Percentiles rank a stretch among this genome's conserved stretches.
phyloP scores from a whole-genome alignment of 139 green algal genomes.

The Chlorokybus atmophyticus region DNA sequence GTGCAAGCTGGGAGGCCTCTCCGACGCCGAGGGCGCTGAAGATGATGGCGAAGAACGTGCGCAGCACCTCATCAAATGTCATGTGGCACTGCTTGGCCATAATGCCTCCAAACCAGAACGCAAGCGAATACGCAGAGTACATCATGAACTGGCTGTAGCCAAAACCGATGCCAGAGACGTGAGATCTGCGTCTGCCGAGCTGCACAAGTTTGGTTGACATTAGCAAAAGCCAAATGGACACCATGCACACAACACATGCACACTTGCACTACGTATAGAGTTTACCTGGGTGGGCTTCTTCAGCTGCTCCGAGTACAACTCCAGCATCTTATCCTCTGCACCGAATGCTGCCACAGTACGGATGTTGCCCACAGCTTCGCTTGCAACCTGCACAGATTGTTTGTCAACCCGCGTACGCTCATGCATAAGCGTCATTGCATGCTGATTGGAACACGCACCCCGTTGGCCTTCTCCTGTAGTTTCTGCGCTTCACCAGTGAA shows the following conservation, averaged over 20 bases:
- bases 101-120: too few species aligned
- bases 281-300: neutral
- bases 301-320: neutral
- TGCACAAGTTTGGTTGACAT: neutral
- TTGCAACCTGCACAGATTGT: constrained; percentile 2
- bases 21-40: neutral
- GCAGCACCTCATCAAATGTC: neutral
- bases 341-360: constrained; percentile 24
- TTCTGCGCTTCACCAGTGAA: too few species aligned
- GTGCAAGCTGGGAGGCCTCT: too few species aligned
- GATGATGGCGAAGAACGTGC: neutral
- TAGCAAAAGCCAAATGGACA: neutral
- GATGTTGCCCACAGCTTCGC: constrained; percentile 26
- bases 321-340: constrained; percentile 15
- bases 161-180: neutral
- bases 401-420: too few species aligned
- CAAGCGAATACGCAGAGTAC: neutral
- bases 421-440: too few species aligned
- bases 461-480: constrained; percentile 7
- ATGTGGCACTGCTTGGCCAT: too few species aligned
- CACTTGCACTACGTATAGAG: too few species aligned
- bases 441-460: too few species aligned
- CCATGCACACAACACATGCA: too few species aligned
- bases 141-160: neutral
- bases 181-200: too few species aligned